phyloP scores from a whole-genome alignment of 345 rosid genomes.

The Aethionema arabicum region DNA sequence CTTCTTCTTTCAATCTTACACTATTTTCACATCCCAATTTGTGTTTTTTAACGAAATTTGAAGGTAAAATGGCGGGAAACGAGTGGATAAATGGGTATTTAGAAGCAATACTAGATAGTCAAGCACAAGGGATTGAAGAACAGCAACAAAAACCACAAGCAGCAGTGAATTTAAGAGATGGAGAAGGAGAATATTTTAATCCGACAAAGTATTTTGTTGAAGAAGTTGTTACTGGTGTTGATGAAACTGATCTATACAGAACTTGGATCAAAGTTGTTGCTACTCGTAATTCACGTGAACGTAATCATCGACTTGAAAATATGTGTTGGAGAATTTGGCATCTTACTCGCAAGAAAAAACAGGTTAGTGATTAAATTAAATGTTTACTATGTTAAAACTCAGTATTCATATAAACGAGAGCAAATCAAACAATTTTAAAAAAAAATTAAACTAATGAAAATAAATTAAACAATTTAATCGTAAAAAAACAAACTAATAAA shows the following conservation, averaged over 20 bases:
- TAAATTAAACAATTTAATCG: too few relatives aligned
- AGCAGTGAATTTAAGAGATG: conserved; percentile 43
- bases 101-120: conserved; percentile 88
- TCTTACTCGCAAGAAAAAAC: conserved; percentile 95
- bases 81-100: conserved; percentile 97
- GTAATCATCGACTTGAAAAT: conserved; percentile 92
- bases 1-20: background rate
- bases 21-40: background rate
- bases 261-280: conserved; percentile 98
- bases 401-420: too few relatives aligned
- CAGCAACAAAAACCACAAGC: conserved; percentile 43
- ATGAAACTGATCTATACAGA: conserved; percentile 82
- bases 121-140: conserved; percentile 60
- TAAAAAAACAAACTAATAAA: too few relatives aligned
- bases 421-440: too few relatives aligned
- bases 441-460: too few relatives aligned
- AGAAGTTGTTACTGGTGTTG: conserved; percentile 91
- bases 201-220: conserved; percentile 92
- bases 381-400: too few relatives aligned
- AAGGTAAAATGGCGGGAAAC: conserved; percentile 81
- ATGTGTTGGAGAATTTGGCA: conserved; percentile 99
- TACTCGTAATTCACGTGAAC: conserved; percentile 88
- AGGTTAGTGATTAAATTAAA: too few relatives aligned
- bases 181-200: conserved; percentile 61
- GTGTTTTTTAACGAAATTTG: background rate